Base-by-base conservation (phyloP, 179 eudicot genomes). In the Heliamphora pulchella region DNA sequence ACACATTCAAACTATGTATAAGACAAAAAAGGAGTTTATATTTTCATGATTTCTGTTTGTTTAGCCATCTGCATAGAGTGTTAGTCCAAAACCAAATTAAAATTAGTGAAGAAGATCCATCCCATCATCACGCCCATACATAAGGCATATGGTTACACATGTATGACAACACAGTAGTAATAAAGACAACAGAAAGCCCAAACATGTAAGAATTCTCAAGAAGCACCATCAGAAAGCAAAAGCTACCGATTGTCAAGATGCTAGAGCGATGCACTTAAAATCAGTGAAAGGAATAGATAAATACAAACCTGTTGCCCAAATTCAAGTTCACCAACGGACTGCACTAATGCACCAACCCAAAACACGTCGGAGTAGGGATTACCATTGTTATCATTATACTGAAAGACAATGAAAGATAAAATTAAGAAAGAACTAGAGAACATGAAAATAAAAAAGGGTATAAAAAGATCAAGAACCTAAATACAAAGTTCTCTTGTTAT, bases 351-450 rank as follows among this genome's bases (percentile, higher is more conserved):
- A 84, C 96, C 96, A 75, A 96, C 88, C 99, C 98, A 96, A 80
- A 86, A 96, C 22, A 94, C 97, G 75, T 96, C 99, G 44, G 94
- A 92, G 84, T 88, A 94, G 44, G 93, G 90, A 83, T 96, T 96
- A 75, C 99, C 98, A 57, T 88, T 94, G 82, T 96, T 96, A 82
- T 96, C 98, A 85, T 96, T 96, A 81, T 91, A 92, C 99, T 94
- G 87, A 80, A 86, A 44, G 62, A 66, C 44, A 46, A 46, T 9
- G 20, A 55, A 77, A 79, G 39, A 31, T 79, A 46, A 58, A 69
- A 57, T 53, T 77, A 68, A 64, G 43, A 50, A 61, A 9, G 1
- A 51, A 13, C 18, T 8, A 62, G 43, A 72, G 11, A 18, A 68
- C 57, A 39, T 53, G 41, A 39, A 58, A 17, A 67, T 8, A n/a